These are phyloP conservation scores for Incumbomyces delicatus DNA, from an alignment of 2,329 filamentous ascomycete genomes.

Conservation along the genomic window DNA sequence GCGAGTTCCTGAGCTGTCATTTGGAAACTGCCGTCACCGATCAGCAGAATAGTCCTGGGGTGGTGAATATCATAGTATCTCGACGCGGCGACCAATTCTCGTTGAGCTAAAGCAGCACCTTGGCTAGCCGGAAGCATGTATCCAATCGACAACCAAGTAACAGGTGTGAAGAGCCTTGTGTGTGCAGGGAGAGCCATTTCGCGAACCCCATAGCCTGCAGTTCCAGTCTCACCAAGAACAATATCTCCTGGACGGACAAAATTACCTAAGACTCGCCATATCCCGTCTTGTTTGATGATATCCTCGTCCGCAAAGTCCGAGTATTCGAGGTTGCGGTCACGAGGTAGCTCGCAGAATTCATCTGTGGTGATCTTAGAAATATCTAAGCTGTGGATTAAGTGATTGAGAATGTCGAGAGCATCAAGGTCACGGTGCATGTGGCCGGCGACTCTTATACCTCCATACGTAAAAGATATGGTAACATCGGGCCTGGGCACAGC, in stretches of 20 bases:
- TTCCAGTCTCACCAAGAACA: constrained; percentile 50
- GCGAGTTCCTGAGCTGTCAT: constrained; percentile 58
- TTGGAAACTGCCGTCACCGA: constrained; percentile 56
- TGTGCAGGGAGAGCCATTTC: constrained; percentile 42
- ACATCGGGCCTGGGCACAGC: neutral
- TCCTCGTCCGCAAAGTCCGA: too few species aligned
- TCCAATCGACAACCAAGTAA: constrained; percentile 52
- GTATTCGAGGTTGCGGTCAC: constrained; percentile 44
- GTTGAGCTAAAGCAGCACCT: constrained; percentile 46
- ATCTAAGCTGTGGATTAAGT: constrained; percentile 50
- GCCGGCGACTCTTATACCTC: constrained; percentile 62
- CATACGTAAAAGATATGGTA: constrained; percentile 52
- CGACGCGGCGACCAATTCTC: constrained; percentile 31
- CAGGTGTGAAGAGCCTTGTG: constrained; percentile 39
- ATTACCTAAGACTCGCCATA: constrained; percentile 50
- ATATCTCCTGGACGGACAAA: constrained; percentile 46
- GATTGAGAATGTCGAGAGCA: constrained; percentile 68
- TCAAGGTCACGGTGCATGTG: constrained; percentile 60
- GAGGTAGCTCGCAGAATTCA: constrained; percentile 23
- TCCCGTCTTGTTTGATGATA: too few species aligned
- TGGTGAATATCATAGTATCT: constrained; percentile 38
- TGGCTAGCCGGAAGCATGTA: constrained; percentile 51
- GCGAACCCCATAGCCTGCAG: constrained; percentile 46
- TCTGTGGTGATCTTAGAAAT: constrained; percentile 28
- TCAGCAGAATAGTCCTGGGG: constrained; percentile 47